These are phyloP conservation scores for Elsinoe necatrix DNA, from an alignment of 2,329 filamentous ascomycete genomes.

Conservation along the genomic window DNA sequence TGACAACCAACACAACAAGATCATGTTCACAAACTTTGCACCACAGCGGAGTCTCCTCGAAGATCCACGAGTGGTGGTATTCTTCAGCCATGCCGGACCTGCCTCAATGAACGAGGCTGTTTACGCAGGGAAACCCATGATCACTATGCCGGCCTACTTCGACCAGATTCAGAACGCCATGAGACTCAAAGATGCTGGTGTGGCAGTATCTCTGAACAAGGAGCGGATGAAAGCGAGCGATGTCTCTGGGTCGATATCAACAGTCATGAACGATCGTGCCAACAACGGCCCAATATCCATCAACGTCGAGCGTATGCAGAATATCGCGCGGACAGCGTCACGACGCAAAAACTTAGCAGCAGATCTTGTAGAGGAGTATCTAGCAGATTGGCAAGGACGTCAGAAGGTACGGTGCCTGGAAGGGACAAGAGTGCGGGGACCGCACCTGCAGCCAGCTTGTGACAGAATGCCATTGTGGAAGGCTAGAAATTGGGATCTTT, in stretches of 20 bases:
- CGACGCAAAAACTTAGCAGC: not conserved
- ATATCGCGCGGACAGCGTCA: not conserved
- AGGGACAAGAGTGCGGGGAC: not conserved
- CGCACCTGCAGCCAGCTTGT: not conserved
- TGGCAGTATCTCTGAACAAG: not conserved
- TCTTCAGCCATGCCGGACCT: not conserved
- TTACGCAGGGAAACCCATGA: not conserved
- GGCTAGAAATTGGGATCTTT: not conserved
- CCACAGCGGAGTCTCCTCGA: not conserved
- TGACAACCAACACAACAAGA: not conserved
- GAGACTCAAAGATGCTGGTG: not conserved
- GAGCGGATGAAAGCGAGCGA: not conserved
- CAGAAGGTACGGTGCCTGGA: not conserved
- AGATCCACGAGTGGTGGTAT: not conserved
- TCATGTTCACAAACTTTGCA: not conserved
- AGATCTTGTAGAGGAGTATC: not conserved
- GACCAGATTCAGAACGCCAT: not conserved
- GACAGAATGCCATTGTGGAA: not conserved
- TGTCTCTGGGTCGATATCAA: not conserved
- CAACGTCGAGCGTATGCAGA: not conserved
- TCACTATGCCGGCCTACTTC: not conserved
- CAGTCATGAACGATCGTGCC: not conserved
- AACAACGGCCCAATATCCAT: not conserved
- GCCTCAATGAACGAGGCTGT: not conserved
- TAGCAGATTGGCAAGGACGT: not conserved